Evolutionary conservation across 805 yeast species (phyloP).

Genomic region (Lipomyces orientalis): DNA sequence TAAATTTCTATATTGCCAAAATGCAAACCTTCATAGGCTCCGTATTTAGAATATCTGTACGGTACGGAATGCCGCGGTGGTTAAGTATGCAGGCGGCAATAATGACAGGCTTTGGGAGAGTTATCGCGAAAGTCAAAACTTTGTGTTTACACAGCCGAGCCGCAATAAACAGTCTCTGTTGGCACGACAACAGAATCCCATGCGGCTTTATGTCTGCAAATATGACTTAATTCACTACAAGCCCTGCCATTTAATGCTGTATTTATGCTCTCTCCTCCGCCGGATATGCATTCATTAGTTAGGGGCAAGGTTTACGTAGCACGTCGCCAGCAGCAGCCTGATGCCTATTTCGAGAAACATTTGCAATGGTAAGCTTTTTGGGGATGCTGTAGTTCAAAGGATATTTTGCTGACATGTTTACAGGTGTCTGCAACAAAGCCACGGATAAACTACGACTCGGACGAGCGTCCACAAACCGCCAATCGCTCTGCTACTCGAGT

Average conservation of each 20-base stretch:
- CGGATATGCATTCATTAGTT: background rate
- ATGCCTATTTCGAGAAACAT: background rate
- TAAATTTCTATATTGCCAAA: slow-evolving; percentile 5
- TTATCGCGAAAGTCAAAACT: background rate
- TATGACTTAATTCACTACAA: background rate
- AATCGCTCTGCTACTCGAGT: slow-evolving; percentile 14
- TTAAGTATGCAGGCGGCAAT: background rate
- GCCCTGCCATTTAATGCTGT: background rate
- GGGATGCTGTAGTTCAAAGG: background rate
- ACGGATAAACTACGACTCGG: slow-evolving; percentile 13
- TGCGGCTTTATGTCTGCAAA: background rate
- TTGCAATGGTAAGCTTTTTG: background rate
- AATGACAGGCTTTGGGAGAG: background rate
- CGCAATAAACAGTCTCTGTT: slow-evolving; percentile 5
- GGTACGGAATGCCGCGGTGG: background rate
- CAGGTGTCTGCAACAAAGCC: slow-evolving; percentile 8
- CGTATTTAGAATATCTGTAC: background rate
- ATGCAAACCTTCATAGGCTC: slow-evolving; percentile 7
- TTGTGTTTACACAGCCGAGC: background rate
- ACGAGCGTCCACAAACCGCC: slow-evolving; percentile 10
- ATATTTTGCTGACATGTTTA: background rate
- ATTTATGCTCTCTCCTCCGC: background rate
- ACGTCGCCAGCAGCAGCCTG: background rate
- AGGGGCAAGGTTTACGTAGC: background rate
- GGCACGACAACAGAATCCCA: background rate